Conservation (phyloP, 2,329 filamentous ascomycete species). For the Cladosporium colombiae region DNA sequence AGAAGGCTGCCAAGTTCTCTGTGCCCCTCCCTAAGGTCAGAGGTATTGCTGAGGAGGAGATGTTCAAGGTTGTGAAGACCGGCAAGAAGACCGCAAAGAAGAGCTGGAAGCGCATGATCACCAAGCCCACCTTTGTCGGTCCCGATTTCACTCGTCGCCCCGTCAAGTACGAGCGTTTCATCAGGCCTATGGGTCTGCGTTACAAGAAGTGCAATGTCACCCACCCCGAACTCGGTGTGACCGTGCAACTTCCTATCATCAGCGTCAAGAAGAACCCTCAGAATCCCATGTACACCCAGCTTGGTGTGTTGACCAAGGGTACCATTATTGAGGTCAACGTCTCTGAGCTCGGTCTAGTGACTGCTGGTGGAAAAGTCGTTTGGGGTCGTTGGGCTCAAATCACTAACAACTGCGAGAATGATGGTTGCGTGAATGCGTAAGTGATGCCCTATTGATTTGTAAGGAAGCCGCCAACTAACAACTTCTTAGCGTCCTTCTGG, state of each 20-base stretch:
- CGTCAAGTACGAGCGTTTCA: constrained; percentile 61
- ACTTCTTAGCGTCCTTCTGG: constrained; percentile 17
- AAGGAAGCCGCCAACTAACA: background rate
- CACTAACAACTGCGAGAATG: constrained; percentile 61
- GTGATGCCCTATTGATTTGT: background rate
- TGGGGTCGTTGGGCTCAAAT: constrained; percentile 86
- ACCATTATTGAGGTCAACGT: constrained; percentile 91
- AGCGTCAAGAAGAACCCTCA: constrained; percentile 81
- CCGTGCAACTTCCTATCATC: constrained; percentile 71
- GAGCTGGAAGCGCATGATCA: constrained; percentile 70
- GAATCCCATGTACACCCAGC: constrained; percentile 86
- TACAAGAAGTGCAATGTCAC: constrained; percentile 73
- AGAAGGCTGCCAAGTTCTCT: constrained; percentile 90
- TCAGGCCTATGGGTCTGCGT: constrained; percentile 69
- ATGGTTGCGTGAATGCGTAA: constrained; percentile 55
- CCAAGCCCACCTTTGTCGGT: constrained; percentile 83
- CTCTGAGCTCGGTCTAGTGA: constrained; percentile 85
- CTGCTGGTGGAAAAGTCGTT: constrained; percentile 86
- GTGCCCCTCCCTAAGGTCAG: constrained; percentile 93
- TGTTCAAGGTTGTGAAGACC: constrained; percentile 96
- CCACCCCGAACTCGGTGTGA: constrained; percentile 79
- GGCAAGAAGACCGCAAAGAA: constrained; percentile 94
- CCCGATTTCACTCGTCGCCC: constrained; percentile 85
- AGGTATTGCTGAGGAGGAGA: constrained; percentile 92
- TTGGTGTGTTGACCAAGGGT: constrained; percentile 86